A percentile compares a stretch with the other conserved stretches of the same genome.
Evolutionary conservation across 2,329 filamentous ascomycete species (phyloP).

Genomic region (Lecanicillium sp.): DNA sequence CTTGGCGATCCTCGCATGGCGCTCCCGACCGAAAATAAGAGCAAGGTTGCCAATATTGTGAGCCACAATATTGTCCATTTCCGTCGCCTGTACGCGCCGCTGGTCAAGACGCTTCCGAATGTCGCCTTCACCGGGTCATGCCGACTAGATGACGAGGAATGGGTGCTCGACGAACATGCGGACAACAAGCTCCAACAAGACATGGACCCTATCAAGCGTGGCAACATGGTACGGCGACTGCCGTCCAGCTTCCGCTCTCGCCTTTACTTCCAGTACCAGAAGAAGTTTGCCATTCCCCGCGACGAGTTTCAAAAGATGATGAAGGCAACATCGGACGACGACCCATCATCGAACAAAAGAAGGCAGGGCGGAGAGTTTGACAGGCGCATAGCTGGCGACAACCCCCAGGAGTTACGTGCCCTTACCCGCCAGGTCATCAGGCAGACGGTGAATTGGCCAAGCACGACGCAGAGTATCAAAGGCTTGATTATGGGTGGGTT

Average conservation of each 20-base stretch:
- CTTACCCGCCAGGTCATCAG: conserved; percentile 72
- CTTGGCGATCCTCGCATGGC: conserved; percentile 95
- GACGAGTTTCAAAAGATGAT: conserved; percentile 82
- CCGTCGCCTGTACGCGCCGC: conserved; percentile 79
- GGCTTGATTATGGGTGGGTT: conserved; percentile 72
- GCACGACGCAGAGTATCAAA: conserved; percentile 80
- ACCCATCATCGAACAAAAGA: conserved; percentile 59
- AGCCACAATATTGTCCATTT: conserved; percentile 87
- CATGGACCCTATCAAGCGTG: conserved; percentile 83
- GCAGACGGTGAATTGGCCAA: conserved; percentile 88
- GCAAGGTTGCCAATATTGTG: conserved; percentile 92
- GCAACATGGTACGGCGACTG: conserved; percentile 92
- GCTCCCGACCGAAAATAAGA: conserved; percentile 80
- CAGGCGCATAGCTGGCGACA: conserved; percentile 67
- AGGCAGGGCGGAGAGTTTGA: conserved; percentile 82
- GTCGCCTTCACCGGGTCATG: conserved; percentile 61
- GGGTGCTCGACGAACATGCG: conserved; percentile 36
- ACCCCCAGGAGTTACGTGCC: conserved; percentile 56
- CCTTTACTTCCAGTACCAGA: conserved; percentile 91
- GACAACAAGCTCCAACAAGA: conserved; percentile 73
- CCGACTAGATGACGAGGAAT: conserved; percentile 29
- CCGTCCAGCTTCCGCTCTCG: conserved; percentile 81
- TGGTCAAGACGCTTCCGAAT: conserved; percentile 87
- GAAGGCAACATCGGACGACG: conserved; percentile 63
- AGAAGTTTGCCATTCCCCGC: conserved; percentile 78